Evolutionary conservation across 78 protist species (phyloP), one percentile per base, ranked within the genome.

Genomic region (Dictyostelium intermedium): DNA sequence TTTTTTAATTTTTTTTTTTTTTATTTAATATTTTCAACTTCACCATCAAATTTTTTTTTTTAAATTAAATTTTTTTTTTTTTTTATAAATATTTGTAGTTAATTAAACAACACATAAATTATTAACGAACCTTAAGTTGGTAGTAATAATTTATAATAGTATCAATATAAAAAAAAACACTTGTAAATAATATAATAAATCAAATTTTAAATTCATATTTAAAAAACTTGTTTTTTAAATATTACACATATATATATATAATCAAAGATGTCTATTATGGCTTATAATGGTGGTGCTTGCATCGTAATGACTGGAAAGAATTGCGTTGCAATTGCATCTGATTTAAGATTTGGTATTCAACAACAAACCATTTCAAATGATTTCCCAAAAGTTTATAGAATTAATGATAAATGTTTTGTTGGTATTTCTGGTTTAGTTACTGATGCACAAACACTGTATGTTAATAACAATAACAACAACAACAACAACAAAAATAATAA

Each of bases 311-410:
- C 92, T 16, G 99, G 99, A 53, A 97, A 98, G 73, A 92, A 96
- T 87, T 98, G 99, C 83, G 98, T 98, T 3, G 99, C 99, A 20
- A 96, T 99, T 16, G 99, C 99, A 13, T 76, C 96, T 14, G 99
- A 99, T 74, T 14, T 78, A 13, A 97, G 99, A 60, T 92, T 98
- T 53, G 99, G 99, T 41, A 95, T 73, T 32, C 97, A 97, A 87
- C 91, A 56, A 8, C 96, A 91, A 91, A 98, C 99, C 5, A 73
- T 99, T 9, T 73, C 98, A 14, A 91, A 82, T 2, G 95, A 98
- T 84, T 82, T 83, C 79, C 93, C 91, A 45, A 97, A 98, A 77
- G 74, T 97, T 27, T 92, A 91, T 34, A 95, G 79, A 87, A 95
- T 99, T 60, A 96, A 82, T 43, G 92, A 94, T 92, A 83, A 73